Percentiles rank a stretch among this genome's conserved stretches.
Conservation (phyloP, 1,284 basidiomycete genomes). For the Ceratorhiza oryzae-sativae region DNA sequence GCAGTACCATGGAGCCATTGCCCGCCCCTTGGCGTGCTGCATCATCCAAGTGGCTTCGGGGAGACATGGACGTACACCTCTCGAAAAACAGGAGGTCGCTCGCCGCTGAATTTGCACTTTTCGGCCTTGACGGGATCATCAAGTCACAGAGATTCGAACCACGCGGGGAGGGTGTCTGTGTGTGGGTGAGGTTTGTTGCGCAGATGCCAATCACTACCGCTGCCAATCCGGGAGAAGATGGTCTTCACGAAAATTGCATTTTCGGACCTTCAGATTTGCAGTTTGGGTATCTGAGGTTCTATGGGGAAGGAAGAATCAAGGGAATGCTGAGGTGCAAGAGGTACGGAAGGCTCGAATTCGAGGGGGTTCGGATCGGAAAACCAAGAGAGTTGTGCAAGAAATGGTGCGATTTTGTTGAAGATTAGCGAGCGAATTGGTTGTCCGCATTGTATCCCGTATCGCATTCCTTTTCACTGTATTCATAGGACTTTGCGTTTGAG, state of each 20-base stretch:
- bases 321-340: slow-evolving; percentile 27
- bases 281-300: slow-evolving; percentile 30
- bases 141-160: slow-evolving; percentile 15
- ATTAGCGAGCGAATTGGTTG: background rate
- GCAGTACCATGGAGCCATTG: slow-evolving; percentile 4
- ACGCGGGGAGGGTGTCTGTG: background rate
- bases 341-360: slow-evolving; percentile 30
- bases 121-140: slow-evolving; percentile 27
- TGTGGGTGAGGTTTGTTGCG: slow-evolving; percentile 29
- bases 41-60: slow-evolving; percentile 32
- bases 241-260: background rate
- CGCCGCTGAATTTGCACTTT: slow-evolving; percentile 14
- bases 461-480: background rate
- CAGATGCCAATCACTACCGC: slow-evolving; percentile 30
- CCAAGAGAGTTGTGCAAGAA: background rate
- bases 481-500: no score
- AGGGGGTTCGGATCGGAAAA: background rate
- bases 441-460: background rate
- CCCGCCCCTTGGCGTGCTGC: slow-evolving; percentile 25
- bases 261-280: slow-evolving; percentile 31
- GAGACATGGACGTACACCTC: slow-evolving; percentile 29
- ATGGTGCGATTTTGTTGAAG: slow-evolving; percentile 9
- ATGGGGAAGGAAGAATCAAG: background rate
- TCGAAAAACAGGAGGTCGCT: slow-evolving; percentile 4
- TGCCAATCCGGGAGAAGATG: background rate